These are phyloP conservation scores for Torulaspora quercuum DNA, from an alignment of 805 yeast genomes.

Conservation along the genomic window DNA sequence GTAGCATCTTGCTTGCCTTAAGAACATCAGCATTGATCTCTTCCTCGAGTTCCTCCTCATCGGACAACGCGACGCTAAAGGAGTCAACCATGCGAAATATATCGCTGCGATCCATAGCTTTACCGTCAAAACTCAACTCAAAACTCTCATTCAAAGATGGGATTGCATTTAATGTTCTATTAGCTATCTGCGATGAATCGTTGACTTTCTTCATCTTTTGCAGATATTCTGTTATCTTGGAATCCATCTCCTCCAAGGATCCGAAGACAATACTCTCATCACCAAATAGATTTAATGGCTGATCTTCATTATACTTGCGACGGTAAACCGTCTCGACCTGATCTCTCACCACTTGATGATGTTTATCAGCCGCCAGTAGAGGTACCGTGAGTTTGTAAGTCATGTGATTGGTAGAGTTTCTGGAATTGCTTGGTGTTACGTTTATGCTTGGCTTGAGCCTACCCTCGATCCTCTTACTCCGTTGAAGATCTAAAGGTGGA, in stretches of 20 bases:
- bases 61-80: constrained; percentile 37
- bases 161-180: constrained; percentile 11
- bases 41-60: constrained; percentile 27
- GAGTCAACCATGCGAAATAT: constrained; percentile 42
- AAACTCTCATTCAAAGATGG: constrained; percentile 33
- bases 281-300: constrained; percentile 18
- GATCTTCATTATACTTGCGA: constrained; percentile 10
- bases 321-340: constrained; percentile 15
- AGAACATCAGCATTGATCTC: constrained; percentile 22
- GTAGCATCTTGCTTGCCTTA: constrained; percentile 17
- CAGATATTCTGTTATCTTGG: constrained; percentile 5
- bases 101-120: constrained; percentile 44
- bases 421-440: constrained; percentile 10
- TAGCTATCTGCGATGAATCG: constrained; percentile 4
- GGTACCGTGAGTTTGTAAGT: constrained; percentile 19
- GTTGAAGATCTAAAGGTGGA: constrained; percentile 14
- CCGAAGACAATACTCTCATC: constrained; percentile 8
- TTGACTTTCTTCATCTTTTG: constrained; percentile 7
- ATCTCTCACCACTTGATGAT: constrained; percentile 7
- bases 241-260: constrained; percentile 13
- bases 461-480: constrained; percentile 9
- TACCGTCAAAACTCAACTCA: constrained; percentile 46
- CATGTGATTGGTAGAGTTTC: constrained; percentile 3
- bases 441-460: constrained; percentile 20
- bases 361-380: constrained; percentile 5